Conservation (phyloP, 306 rosid species). For the Prunus fruticosa region DNA sequence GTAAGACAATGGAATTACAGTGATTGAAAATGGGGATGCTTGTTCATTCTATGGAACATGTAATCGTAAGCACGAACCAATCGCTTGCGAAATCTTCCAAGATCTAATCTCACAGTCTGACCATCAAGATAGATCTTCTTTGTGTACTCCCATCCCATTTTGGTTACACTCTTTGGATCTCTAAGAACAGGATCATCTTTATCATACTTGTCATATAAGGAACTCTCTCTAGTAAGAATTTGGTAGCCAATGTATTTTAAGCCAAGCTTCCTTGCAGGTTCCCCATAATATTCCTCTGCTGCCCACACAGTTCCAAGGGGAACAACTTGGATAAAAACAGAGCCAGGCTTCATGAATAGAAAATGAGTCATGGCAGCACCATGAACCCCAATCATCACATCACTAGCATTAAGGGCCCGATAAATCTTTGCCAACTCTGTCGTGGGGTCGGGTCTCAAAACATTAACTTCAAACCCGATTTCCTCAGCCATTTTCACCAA, state of each 20-base stretch:
- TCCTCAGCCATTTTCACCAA: slow-evolving; percentile 65
- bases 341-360: slow-evolving; percentile 67
- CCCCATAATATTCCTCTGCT: slow-evolving; percentile 79
- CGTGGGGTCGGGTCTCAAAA: slow-evolving; percentile 55
- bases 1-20: slow-evolving; percentile 22
- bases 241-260: slow-evolving; percentile 77
- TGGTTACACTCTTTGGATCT: slow-evolving; percentile 59
- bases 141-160: slow-evolving; percentile 84
- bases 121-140: slow-evolving; percentile 86
- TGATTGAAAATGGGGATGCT: slow-evolving; percentile 21
- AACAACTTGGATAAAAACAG: slow-evolving; percentile 76
- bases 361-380: slow-evolving; percentile 99
- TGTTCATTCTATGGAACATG: slow-evolving; percentile 32
- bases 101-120: slow-evolving; percentile 67
- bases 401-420: slow-evolving; percentile 60
- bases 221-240: slow-evolving; percentile 68
- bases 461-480: slow-evolving; percentile 61
- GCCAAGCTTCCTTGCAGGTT: slow-evolving; percentile 84
- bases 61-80: slow-evolving; percentile 57
- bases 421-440: slow-evolving; percentile 86
- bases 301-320: slow-evolving; percentile 92
- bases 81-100: slow-evolving; percentile 64
- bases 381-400: slow-evolving; percentile 90
- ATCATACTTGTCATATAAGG: slow-evolving; percentile 50
- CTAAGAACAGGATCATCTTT: slow-evolving; percentile 57